phyloP scores from a whole-genome alignment of 2,329 filamentous ascomycete species.

The Exserohilum rostratum region DNA sequence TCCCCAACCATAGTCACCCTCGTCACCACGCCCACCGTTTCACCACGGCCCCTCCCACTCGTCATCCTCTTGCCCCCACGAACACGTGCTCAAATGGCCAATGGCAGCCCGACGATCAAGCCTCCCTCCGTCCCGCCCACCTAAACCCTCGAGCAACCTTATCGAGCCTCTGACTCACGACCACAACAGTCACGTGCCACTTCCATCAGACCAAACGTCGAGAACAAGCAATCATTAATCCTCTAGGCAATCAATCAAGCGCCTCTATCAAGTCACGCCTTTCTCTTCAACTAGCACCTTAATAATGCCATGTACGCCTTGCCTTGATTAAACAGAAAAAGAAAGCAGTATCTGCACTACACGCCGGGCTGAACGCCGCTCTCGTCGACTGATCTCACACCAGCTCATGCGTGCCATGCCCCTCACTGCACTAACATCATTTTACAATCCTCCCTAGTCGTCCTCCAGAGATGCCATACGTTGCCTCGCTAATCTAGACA shows the following conservation, averaged over 20 bases:
- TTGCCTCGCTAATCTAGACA: background rate
- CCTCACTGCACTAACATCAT: background rate
- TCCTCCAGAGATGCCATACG: background rate
- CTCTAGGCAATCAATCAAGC: background rate
- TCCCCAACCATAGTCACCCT: background rate
- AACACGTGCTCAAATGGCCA: too few species aligned
- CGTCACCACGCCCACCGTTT: background rate
- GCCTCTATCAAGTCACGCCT: background rate
- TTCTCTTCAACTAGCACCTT: background rate
- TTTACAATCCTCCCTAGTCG: background rate
- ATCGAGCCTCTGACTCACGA: too few species aligned
- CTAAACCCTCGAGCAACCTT: too few species aligned
- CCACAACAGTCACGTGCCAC: too few species aligned
- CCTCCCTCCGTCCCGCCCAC: too few species aligned
- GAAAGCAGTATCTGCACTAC: too few species aligned
- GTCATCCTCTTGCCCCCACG: background rate
- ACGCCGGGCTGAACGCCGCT: background rate
- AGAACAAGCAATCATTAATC: background rate
- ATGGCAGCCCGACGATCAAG: too few species aligned
- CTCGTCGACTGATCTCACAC: background rate
- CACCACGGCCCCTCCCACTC: background rate
- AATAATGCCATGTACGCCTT: background rate
- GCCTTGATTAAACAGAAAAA: background rate
- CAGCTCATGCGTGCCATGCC: conserved; percentile 2
- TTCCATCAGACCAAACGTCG: background rate